Conservation (phyloP, 2,329 filamentous ascomycete genomes). For the Neoscytalidium dimidiatum region DNA sequence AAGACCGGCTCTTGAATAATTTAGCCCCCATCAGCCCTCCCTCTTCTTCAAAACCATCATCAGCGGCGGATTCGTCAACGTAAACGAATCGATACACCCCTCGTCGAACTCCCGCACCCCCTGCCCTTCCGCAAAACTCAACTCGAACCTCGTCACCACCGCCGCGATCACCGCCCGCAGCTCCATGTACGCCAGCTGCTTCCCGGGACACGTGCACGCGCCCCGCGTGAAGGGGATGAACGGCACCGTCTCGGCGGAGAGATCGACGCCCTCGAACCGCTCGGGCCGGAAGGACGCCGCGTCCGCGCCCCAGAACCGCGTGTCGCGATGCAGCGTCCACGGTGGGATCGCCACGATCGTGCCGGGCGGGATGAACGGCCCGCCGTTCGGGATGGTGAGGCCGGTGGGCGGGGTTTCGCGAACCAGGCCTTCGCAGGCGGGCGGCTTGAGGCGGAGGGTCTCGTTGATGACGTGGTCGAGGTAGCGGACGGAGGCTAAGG, state of each 20-base stretch:
- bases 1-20: too few relatives aligned
- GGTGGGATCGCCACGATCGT: slow-evolving; percentile 27
- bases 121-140: slow-evolving; percentile 26
- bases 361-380: slow-evolving; percentile 40
- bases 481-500: slow-evolving; percentile 28
- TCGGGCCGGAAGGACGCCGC: slow-evolving; percentile 10
- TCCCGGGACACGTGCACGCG: slow-evolving; percentile 21
- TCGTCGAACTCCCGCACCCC: slow-evolving; percentile 23
- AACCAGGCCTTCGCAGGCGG: slow-evolving; percentile 39
- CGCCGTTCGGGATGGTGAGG: slow-evolving; percentile 36
- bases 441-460: slow-evolving; percentile 43
- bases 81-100: slow-evolving; percentile 10
- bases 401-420: slow-evolving; percentile 40
- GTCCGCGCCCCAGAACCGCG: slow-evolving; percentile 29
- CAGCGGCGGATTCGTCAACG: slow-evolving; percentile 32
- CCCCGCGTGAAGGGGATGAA: slow-evolving; percentile 10
- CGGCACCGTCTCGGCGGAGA: background rate
- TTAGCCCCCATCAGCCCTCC: background rate
- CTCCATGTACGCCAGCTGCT: slow-evolving; percentile 26
- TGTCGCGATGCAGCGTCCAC: slow-evolving; percentile 22
- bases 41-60: slow-evolving; percentile 26
- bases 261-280: background rate
- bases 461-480: slow-evolving; percentile 47
- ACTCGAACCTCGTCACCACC: slow-evolving; percentile 26
- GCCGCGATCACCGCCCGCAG: slow-evolving; percentile 24